A percentile compares a stretch with the other conserved stretches of the same genome.
These are phyloP conservation scores for Bryoerythrophyllum caledonicum DNA, from an alignment of 225 moss, liverwort and hornwort genomes.

Conservation along the genomic window DNA sequence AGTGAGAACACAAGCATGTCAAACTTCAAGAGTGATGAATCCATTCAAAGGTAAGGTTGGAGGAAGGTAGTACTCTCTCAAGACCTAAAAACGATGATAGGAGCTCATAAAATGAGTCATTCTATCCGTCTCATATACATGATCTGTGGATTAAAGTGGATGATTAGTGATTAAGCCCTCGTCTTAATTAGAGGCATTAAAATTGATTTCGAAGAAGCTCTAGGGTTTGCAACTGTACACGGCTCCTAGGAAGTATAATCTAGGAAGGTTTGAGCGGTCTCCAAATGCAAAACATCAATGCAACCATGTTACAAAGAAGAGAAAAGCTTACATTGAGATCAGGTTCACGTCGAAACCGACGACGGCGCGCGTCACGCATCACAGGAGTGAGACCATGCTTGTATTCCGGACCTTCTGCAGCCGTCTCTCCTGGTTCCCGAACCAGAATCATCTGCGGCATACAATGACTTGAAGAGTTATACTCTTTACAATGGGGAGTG, in stretches of 20 bases:
- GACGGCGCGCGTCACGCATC: slow-evolving; percentile 93
- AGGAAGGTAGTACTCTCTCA: background rate
- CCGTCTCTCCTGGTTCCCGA: slow-evolving; percentile 56
- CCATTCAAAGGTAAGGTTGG: background rate
- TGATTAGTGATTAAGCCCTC: background rate
- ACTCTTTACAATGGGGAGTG: no score
- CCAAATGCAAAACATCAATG: background rate
- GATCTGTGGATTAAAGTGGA: background rate
- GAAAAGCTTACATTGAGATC: slow-evolving; percentile 70
- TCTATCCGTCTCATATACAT: background rate
- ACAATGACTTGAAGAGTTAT: background rate
- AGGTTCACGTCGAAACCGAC: slow-evolving; percentile 88
- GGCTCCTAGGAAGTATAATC: background rate
- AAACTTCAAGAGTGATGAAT: background rate
- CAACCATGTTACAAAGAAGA: background rate
- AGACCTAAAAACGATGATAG: background rate
- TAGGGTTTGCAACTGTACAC: background rate
- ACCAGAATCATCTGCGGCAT: slow-evolving; percentile 81
- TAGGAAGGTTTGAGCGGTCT: background rate
- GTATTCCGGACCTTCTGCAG: slow-evolving; percentile 76
- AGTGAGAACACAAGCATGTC: background rate
- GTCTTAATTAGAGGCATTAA: background rate
- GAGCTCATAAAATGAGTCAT: background rate
- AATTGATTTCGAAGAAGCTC: slow-evolving; percentile 5
- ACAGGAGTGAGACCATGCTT: slow-evolving; percentile 89